These are phyloP conservation scores for Herpetomonas samuelpessoai DNA, from an alignment of 208 protist genomes.

Conservation along the genomic window DNA sequence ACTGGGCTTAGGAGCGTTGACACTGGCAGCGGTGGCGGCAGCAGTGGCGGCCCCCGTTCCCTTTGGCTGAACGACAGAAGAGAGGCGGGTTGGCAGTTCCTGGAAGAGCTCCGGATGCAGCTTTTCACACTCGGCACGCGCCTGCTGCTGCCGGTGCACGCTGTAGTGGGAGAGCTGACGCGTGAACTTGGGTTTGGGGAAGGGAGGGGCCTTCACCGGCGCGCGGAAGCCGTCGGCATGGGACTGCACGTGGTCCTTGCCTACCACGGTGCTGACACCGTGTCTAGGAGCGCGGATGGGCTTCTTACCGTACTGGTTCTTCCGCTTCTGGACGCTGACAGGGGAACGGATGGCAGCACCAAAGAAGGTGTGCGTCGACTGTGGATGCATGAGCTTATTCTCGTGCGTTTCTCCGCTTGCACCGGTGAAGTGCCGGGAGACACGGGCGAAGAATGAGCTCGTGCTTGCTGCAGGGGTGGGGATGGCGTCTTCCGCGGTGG, in stretches of 20 bases:
- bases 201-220: background rate
- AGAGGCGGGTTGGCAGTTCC: background rate
- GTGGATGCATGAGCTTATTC: background rate
- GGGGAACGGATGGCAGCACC: background rate
- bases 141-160: background rate
- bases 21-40: background rate
- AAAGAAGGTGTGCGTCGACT: slow-evolving; percentile 1
- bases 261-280: slow-evolving; percentile 1
- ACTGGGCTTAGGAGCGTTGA: background rate
- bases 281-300: background rate
- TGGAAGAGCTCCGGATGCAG: background rate
- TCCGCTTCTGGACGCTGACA: background rate
- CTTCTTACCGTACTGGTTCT: background rate
- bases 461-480: too few relatives aligned
- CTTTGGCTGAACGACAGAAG: too few relatives aligned
- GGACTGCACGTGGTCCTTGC: background rate
- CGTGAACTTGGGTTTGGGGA: background rate
- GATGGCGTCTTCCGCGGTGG: too few relatives aligned
- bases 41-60: too few relatives aligned
- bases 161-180: background rate
- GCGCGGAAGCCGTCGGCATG: background rate
- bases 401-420: background rate
- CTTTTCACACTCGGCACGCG: background rate
- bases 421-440: background rate
- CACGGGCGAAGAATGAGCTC: too few relatives aligned